These are phyloP conservation scores for Mycena epipterygia DNA, from an alignment of 768 basidiomycete genomes.

Conservation along the genomic window DNA sequence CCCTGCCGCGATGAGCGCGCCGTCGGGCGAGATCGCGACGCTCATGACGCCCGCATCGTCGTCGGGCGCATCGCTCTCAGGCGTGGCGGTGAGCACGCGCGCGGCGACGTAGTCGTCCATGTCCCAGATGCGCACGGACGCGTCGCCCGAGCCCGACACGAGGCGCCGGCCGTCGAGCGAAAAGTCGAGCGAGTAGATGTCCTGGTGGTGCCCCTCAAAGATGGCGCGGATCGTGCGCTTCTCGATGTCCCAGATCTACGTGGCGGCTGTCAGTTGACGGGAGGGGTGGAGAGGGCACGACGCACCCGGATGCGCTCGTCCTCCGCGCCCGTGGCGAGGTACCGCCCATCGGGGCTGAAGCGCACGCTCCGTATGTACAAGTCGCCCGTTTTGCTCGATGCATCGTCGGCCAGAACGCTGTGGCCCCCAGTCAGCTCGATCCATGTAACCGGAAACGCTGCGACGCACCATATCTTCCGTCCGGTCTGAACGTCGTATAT, in stretches of 20 bases:
- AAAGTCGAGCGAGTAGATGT: conserved; percentile 96
- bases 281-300: neutral
- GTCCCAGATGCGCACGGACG: conserved; percentile 49
- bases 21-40: conserved; percentile 74
- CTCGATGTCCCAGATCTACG: conserved; percentile 90
- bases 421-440: neutral
- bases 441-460: neutral
- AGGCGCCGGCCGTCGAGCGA: conserved; percentile 80
- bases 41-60: conserved; percentile 69
- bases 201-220: conserved; percentile 89
- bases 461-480: conserved; percentile 80
- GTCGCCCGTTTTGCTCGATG: conserved; percentile 79
- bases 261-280: neutral
- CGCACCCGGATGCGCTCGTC: conserved; percentile 92
- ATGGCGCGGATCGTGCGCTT: conserved; percentile 77
- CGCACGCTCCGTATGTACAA: conserved; percentile 94
- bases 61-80: conserved; percentile 28
- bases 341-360: conserved; percentile 95
- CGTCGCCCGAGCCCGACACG: conserved; percentile 82
- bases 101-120: conserved; percentile 36
- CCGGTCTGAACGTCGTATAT: conserved; percentile 95
- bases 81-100: conserved; percentile 37
- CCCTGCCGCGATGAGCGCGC: conserved; percentile 61
- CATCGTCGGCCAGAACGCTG: conserved; percentile 85
- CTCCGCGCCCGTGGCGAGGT: conserved; percentile 95